Evolutionary conservation across 495 filamentous ascomycete species (phyloP), one percentile per base, ranked within the genome.

Genomic region (Pseudomonodictys pantanalensis): DNA sequence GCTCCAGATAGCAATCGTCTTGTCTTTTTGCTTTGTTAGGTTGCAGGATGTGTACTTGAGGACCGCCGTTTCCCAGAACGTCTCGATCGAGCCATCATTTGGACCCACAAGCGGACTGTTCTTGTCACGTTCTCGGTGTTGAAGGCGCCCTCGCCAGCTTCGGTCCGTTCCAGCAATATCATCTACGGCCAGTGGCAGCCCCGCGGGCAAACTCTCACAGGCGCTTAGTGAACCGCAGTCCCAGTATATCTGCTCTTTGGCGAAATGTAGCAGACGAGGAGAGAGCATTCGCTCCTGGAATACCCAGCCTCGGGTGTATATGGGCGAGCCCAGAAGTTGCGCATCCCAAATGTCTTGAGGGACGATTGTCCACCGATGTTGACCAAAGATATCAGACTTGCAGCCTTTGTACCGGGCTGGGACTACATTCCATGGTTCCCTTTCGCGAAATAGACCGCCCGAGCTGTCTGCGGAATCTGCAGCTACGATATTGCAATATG

Each of bases 241-340:
- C 62, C 62, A 65, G 51, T 60, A 65, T 22, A 65, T 60, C 32
- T 65, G 62, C 11, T n/a, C 15, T 2, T 51, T 18, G 3, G 62
- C 62, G 30, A 65, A 65, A 30, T 65, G 62, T 2, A 65, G 44
- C 10, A 60, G 44, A 15, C 62, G 62, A 12, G 62, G 62, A 12
- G 62, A 25, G 2, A 65, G 52, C 62, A 65, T 65, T 1, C 62
- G 56, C 39, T 65, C 62, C 35, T 65, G 62, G 20, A 65, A 65
- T 12, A 65, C 62, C 62, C 62, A 65, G 4, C 62, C 62, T 0
- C 62, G 42, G 17, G 8, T 30, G 28, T 65, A 65, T 18, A 65
- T 26, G 3, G 9, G 10, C 2, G 62, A 51, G 12, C 45, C 15
- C n/a, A 65, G 50, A 10, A 65, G 29, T 29, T 65, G 30, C 11